These are phyloP conservation scores for Cyclaneusma minus DNA, from an alignment of 2,329 filamentous ascomycete genomes.

Conservation along the genomic window DNA sequence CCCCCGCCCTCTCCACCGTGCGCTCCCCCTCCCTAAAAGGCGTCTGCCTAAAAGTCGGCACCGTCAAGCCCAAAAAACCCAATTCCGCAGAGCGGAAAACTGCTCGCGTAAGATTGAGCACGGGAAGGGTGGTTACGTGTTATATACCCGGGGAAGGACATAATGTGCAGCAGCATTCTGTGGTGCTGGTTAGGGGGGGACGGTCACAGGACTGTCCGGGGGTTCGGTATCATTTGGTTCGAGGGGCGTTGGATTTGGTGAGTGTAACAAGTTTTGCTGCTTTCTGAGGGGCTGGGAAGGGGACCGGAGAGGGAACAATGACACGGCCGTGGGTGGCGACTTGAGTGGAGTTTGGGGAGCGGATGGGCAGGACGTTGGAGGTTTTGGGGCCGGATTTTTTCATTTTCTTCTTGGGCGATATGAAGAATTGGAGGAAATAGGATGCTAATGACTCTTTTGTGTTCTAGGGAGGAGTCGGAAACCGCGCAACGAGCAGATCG, in stretches of 20 bases:
- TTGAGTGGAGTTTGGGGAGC: constrained; percentile 1
- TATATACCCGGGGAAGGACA: constrained; percentile 97
- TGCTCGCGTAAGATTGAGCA: constrained; percentile 77
- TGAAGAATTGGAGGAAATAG: constrained; percentile 1
- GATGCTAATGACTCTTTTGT: constrained; percentile 16
- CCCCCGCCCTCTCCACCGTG: constrained; percentile 60
- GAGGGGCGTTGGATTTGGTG: constrained; percentile 87
- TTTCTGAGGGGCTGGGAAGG: background rate
- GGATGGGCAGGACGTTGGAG: background rate
- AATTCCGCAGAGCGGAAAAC: constrained; percentile 97
- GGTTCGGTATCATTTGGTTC: constrained; percentile 88
- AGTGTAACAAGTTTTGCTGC: no score
- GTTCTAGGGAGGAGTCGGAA: constrained; percentile 72
- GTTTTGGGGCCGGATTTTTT: constrained; percentile 1
- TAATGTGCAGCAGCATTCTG: constrained; percentile 97
- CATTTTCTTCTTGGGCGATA: constrained; percentile 1
- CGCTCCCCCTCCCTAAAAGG: constrained; percentile 77
- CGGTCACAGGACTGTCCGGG: constrained; percentile 94
- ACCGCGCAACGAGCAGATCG: constrained; percentile 68
- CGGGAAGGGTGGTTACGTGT: constrained; percentile 72
- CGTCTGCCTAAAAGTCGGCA: constrained; percentile 87
- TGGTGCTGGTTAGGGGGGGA: constrained; percentile 88
- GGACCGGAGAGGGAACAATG: background rate
- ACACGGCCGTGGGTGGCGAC: background rate
- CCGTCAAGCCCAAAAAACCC: constrained; percentile 93